Evolutionary conservation across 2,329 filamentous ascomycete genomes (phyloP).

Genomic region (Ceratocystis ficicola): DNA sequence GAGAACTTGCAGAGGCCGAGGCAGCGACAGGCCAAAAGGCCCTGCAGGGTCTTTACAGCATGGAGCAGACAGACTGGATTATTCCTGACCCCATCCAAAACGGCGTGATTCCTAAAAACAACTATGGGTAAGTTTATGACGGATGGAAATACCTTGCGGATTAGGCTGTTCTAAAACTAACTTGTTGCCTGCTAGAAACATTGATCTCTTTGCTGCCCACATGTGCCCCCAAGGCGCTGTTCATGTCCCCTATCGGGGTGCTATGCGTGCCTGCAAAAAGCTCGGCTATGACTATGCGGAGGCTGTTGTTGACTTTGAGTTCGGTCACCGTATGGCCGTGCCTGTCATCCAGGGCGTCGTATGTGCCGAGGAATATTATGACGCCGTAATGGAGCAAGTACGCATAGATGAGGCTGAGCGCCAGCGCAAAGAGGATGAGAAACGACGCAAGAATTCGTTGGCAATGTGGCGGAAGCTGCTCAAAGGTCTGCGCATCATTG

Average conservation of each 20-base stretch:
- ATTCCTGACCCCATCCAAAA: slow-evolving; percentile 76
- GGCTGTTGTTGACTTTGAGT: slow-evolving; percentile 92
- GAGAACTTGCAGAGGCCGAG: slow-evolving; percentile 79
- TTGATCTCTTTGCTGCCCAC: slow-evolving; percentile 84
- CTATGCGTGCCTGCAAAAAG: slow-evolving; percentile 67
- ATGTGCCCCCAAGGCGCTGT: slow-evolving; percentile 80
- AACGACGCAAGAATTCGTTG: slow-evolving; percentile 61
- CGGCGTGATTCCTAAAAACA: slow-evolving; percentile 83
- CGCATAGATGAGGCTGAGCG: slow-evolving; percentile 64
- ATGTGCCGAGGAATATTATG: slow-evolving; percentile 67
- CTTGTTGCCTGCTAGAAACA: slow-evolving; percentile 44
- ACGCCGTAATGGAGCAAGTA: slow-evolving; percentile 64
- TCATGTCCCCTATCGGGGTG: slow-evolving; percentile 69
- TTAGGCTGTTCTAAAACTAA: slow-evolving; percentile 23
- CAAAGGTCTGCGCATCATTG: slow-evolving; percentile 69
- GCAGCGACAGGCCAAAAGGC: slow-evolving; percentile 69
- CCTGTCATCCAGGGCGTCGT: slow-evolving; percentile 86
- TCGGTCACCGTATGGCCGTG: slow-evolving; percentile 85
- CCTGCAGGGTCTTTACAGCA: slow-evolving; percentile 72
- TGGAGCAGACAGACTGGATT: slow-evolving; percentile 87
- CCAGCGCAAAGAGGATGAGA: slow-evolving; percentile 67
- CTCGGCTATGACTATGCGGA: slow-evolving; percentile 82
- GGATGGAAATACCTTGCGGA: not conserved
- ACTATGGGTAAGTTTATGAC: slow-evolving; percentile 50
- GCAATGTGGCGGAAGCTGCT: slow-evolving; percentile 76